A percentile compares a stretch with the other conserved stretches of the same genome.
phyloP scores from a whole-genome alignment of 2,329 filamentous ascomycete genomes.

The Falciphora oryzae region DNA sequence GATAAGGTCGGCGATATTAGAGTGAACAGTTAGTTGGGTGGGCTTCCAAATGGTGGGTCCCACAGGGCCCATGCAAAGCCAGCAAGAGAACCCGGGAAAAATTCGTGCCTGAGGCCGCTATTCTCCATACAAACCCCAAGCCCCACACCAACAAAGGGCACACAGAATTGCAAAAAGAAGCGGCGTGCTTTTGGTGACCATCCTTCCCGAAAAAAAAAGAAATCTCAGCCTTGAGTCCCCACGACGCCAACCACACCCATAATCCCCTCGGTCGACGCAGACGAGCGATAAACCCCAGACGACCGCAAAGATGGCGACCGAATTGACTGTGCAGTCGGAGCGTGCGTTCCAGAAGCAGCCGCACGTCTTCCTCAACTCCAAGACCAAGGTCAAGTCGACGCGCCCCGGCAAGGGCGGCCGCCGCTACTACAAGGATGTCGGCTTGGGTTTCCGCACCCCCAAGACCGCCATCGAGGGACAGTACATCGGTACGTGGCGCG shows the following conservation, averaged over 20 bases:
- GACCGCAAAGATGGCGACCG: slow-evolving; percentile 80
- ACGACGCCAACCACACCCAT: slow-evolving; percentile 5
- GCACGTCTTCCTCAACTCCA: slow-evolving; percentile 99
- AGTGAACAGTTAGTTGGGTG: no score
- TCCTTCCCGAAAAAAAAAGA: slow-evolving; percentile 5
- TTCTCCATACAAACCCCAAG: background rate
- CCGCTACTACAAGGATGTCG: slow-evolving; percentile 98
- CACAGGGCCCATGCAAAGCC: no score
- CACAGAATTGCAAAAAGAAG: slow-evolving; percentile 3
- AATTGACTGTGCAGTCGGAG: slow-evolving; percentile 99
- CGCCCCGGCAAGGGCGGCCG: slow-evolving; percentile 87
- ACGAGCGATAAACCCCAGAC: slow-evolving; percentile 10
- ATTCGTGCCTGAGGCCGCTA: background rate
- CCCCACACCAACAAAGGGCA: background rate
- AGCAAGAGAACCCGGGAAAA: background rate
- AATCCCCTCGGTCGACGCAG: background rate
- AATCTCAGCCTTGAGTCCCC: background rate
- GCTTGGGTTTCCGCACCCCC: slow-evolving; percentile 98
- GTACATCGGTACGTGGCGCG: slow-evolving; percentile 85
- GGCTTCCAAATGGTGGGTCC: no score
- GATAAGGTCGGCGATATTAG: no score
- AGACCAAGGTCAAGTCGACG: slow-evolving; percentile 79
- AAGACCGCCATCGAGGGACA: slow-evolving; percentile 97
- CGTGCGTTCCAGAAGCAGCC: slow-evolving; percentile 99
- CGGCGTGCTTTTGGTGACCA: background rate